Evolutionary conservation across 306 rosid genomes (phyloP).

Genomic region (Gleditsia sinensis): DNA sequence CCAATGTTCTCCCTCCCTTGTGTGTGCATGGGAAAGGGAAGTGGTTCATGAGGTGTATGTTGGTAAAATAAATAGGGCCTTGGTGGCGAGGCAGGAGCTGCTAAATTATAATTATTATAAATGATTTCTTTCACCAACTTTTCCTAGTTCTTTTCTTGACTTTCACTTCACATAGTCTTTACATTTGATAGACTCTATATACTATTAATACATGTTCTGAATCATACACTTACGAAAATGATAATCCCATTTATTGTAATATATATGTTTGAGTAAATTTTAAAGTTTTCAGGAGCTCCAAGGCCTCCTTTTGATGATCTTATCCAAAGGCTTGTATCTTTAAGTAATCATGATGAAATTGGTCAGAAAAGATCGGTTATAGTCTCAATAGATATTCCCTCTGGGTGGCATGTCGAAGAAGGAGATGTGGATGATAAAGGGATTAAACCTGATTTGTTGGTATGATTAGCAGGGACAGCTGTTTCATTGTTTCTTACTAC

Average conservation of each 20-base stretch:
- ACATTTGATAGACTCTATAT: conserved; percentile 15
- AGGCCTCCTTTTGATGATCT: conserved; percentile 92
- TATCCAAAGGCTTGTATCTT: conserved; percentile 65
- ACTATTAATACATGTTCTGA: conserved; percentile 7
- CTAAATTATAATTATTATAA: neutral
- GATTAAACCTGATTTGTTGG: conserved; percentile 94
- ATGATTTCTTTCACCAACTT: neutral
- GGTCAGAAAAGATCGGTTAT: conserved; percentile 50
- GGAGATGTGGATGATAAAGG: conserved; percentile 70
- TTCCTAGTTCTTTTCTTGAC: conserved; percentile 1
- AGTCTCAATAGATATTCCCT: conserved; percentile 91
- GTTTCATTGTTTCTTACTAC: conserved; percentile 24
- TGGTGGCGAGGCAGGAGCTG: neutral
- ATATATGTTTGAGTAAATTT: conserved; percentile 34
- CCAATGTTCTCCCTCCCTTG: no score
- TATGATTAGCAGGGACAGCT: conserved; percentile 47
- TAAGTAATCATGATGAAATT: conserved; percentile 44
- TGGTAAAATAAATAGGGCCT: conserved; percentile 10
- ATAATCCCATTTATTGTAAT: conserved; percentile 4
- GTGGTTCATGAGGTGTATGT: no score
- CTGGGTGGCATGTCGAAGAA: conserved; percentile 99
- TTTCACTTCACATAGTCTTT: conserved; percentile 16
- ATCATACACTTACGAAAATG: no score
- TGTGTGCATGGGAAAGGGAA: no score
- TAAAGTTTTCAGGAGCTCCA: conserved; percentile 64